A percentile compares a stretch with the other conserved stretches of the same genome.
phyloP scores from a whole-genome alignment of 2,329 filamentous ascomycete genomes.

The Epichloe amarillans region DNA sequence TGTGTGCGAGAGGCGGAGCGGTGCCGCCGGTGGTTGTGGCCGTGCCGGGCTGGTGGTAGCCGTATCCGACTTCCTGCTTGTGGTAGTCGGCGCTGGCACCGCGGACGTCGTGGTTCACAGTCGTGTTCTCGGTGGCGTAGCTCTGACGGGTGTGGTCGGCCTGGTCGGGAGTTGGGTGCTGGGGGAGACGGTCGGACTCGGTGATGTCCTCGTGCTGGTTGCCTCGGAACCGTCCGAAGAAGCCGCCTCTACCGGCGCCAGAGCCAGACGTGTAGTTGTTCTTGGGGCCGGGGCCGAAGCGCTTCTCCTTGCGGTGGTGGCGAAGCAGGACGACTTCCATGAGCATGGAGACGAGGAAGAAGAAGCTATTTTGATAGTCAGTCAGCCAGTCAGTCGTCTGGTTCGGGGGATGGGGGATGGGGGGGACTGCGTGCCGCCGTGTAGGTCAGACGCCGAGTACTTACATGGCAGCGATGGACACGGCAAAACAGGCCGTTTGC shows the following conservation, averaged over 20 bases:
- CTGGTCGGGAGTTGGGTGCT: slow-evolving; percentile 27
- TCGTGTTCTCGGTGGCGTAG: slow-evolving; percentile 25
- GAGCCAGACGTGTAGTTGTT: slow-evolving; percentile 48
- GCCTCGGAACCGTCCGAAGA: slow-evolving; percentile 22
- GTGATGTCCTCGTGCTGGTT: slow-evolving; percentile 12
- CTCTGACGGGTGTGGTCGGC: slow-evolving; percentile 28
- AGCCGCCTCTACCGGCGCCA: slow-evolving; percentile 13
- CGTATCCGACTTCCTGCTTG: slow-evolving; percentile 18
- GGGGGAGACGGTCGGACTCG: slow-evolving; percentile 22
- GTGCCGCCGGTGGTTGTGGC: background rate
- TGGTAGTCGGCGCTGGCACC: slow-evolving; percentile 15
- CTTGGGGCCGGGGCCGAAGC: slow-evolving; percentile 40
- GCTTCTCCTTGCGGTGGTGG: slow-evolving; percentile 62
- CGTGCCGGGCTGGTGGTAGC: slow-evolving; percentile 1
- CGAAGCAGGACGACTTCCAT: slow-evolving; percentile 56
- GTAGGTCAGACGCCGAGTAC: slow-evolving; percentile 7
- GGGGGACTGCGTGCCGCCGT: no score
- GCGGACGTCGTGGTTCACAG: slow-evolving; percentile 16
- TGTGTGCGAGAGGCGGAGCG: background rate
- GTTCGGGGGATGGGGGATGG: no score
- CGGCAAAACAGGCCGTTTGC: slow-evolving; percentile 64
- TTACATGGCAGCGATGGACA: slow-evolving; percentile 66
- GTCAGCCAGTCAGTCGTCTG: background rate
- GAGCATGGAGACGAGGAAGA: slow-evolving; percentile 61
- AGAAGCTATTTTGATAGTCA: slow-evolving; percentile 34